These are phyloP conservation scores for Entrophospora sp. DNA, from an alignment of 192 early-diverging fungal genomes.

Conservation along the genomic window DNA sequence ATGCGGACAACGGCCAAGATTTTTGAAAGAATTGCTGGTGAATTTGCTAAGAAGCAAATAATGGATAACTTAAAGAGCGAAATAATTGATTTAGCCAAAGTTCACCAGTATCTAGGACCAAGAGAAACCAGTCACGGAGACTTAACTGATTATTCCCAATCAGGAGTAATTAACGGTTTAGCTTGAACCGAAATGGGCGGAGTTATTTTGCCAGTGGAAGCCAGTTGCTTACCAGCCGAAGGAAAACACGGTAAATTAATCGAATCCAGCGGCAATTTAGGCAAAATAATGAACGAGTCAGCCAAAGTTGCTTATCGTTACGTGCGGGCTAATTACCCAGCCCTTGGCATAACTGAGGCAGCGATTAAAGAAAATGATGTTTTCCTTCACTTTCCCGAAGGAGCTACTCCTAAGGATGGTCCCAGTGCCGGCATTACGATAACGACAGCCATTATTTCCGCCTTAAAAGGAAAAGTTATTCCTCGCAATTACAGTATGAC, in stretches of 20 bases:
- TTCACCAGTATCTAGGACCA: neutral
- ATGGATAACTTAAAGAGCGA: neutral
- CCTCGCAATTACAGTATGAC: neutral
- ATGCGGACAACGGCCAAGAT: neutral
- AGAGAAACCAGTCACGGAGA: neutral
- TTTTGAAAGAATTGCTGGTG: neutral
- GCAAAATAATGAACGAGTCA: slow-evolving; percentile 8
- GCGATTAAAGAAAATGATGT: neutral
- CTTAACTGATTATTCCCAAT: neutral
- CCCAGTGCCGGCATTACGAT: slow-evolving; percentile 4
- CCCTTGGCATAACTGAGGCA: neutral
- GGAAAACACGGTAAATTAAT: neutral
- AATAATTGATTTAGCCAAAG: neutral
- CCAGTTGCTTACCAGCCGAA: neutral
- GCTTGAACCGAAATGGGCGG: slow-evolving; percentile 1
- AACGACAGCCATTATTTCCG: slow-evolving; percentile 1
- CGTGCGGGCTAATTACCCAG: neutral
- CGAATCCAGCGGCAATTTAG: neutral
- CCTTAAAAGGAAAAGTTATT: neutral
- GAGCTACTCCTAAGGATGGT: neutral
- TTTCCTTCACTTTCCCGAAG: slow-evolving; percentile 1
- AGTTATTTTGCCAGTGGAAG: slow-evolving; percentile 9
- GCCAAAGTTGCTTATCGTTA: neutral
- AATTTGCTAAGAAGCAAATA: neutral
- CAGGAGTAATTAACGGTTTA: neutral